phyloP scores from a whole-genome alignment of 2,329 filamentous ascomycete species.

The Trichoderma lentiforme region DNA sequence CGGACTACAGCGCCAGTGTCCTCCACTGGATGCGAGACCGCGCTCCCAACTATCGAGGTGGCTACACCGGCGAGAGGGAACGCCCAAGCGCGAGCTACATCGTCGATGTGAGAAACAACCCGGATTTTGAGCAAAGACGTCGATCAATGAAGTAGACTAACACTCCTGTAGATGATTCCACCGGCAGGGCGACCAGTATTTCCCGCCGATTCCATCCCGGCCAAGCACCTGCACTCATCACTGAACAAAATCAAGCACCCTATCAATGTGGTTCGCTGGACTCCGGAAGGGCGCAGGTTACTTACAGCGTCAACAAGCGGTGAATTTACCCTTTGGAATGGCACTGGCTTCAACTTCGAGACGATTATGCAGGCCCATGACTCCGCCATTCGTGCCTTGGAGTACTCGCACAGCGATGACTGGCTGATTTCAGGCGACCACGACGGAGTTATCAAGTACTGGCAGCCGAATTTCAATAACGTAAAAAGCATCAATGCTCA shows the following conservation, averaged over 20 bases:
- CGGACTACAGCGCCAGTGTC: conserved; percentile 87
- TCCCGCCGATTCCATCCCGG: conserved; percentile 82
- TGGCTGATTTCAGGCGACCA: conserved; percentile 96
- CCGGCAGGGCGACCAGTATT: conserved; percentile 71
- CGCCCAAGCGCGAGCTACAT: conserved; percentile 86
- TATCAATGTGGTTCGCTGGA: conserved; percentile 96
- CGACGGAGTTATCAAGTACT: conserved; percentile 94
- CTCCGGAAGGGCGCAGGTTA: conserved; percentile 86
- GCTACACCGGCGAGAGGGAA: conserved; percentile 71
- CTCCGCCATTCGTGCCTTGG: conserved; percentile 74
- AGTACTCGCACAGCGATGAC: conserved; percentile 93
- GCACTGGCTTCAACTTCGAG: conserved; percentile 98
- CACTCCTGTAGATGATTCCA: conserved; percentile 68
- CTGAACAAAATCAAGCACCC: conserved; percentile 98
- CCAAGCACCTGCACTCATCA: conserved; percentile 96
- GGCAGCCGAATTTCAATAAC: conserved; percentile 99
- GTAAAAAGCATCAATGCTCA: conserved; percentile 93
- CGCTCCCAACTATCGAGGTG: conserved; percentile 63
- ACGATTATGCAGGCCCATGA: conserved; percentile 99
- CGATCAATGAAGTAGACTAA: conserved; percentile 20
- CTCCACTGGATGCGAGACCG: conserved; percentile 89
- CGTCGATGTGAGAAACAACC: conserved; percentile 60
- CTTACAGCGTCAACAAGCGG: conserved; percentile 94
- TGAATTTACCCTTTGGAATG: conserved; percentile 98
- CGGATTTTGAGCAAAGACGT: background rate